Evolutionary conservation across 331 rosid genomes (phyloP), one percentile per base, ranked within the genome.

Genomic region (Telfairia occidentalis): DNA sequence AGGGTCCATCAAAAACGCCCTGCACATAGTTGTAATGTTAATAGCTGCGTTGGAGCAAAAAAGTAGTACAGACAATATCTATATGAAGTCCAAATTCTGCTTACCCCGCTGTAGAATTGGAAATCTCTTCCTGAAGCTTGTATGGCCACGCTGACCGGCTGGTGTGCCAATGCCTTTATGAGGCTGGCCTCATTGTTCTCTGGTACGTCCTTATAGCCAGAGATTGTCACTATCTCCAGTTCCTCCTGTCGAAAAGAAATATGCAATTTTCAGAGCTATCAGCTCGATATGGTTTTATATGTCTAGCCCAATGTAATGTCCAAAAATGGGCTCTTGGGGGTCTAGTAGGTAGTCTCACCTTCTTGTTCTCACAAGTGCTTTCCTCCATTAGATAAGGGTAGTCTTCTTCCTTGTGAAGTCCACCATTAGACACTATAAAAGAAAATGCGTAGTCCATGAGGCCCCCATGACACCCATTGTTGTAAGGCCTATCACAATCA

Each of bases 381-480:
- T 87, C 88, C 67, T 81, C 84, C 96, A 86, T 86, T 1, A 83
- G 78, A 76, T 87, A 90, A 74, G 90, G 96, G 77, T 90, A 90
- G 72, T 87, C 96, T 5, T 86, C 88, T 80, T 90, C 92, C 78
- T 80, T 84, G 40, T 84, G 96, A 54, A 89, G 53, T 74, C 96
- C 92, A 21, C 90, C 90, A n/a, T 80, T 87, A 61, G 83, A 42
- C 2, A 66, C 79, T 2, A 90, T 85, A 40, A 70, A 90, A 32
- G 86, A 69, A 78, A 86, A 87, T 21, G 96, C 96, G 74, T 87
- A 87, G 72, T 90, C 92, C 96, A 83, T 86, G 45, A 90, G 86
- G 43, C 96, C 92, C 61, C 90, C 92, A 77, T 86, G 86, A 82
- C 92, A 90, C 18, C 89, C 92, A 77, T 79, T 86, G 82, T 87